Percentiles rank a stretch among this genome's conserved stretches.
Conservation (phyloP, 441 rosid genomes). For the Syzygium malaccense region DNA sequence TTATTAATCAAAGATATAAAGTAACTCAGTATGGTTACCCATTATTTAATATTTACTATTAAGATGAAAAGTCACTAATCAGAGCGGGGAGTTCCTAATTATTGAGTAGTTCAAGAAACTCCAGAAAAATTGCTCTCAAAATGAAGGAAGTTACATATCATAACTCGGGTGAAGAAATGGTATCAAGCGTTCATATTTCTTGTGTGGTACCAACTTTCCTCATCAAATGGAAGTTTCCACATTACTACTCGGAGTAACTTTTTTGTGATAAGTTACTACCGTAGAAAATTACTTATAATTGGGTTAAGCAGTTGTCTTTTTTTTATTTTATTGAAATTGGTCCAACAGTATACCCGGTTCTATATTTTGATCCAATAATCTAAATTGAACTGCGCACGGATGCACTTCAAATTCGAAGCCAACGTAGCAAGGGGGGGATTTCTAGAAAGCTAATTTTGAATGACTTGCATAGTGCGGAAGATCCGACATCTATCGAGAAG, state of each 20-base stretch:
- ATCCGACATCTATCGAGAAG: not conserved
- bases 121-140: not conserved
- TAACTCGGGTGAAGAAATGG: not conserved
- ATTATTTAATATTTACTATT: not conserved
- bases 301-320: not conserved
- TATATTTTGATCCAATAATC: not conserved
- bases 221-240: not conserved
- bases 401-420: not conserved
- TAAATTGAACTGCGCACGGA: not conserved
- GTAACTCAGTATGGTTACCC: not conserved
- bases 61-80: not conserved
- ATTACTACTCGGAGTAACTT: not conserved
- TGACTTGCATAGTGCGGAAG: not conserved
- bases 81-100: not conserved
- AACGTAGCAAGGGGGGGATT: not conserved
- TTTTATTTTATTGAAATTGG: not conserved
- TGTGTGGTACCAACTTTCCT: not conserved
- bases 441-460: not conserved
- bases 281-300: not conserved
- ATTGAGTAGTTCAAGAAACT: not conserved
- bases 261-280: not conserved
- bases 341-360: not conserved
- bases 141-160: not conserved
- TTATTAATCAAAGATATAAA: not conserved
- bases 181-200: not conserved